phyloP scores from a whole-genome alignment of 164 flowering plant species.

The Dillenia turbinata region DNA sequence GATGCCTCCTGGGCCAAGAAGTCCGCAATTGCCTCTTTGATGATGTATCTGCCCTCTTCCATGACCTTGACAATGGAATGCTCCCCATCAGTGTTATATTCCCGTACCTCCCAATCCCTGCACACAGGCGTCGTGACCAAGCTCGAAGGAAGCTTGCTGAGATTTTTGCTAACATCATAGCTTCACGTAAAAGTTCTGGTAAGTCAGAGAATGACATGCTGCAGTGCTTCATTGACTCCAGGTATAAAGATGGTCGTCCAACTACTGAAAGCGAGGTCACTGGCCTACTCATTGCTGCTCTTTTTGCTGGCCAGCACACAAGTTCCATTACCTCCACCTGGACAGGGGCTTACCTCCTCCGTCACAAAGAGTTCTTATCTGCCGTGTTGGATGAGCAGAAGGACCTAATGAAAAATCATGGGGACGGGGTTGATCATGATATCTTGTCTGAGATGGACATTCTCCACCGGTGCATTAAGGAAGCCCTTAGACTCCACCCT shows the following conservation, averaged over 20 bases:
- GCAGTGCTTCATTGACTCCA: constrained; percentile 90
- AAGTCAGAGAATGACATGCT: constrained; percentile 80
- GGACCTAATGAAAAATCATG: constrained; percentile 56
- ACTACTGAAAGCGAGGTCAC: constrained; percentile 87
- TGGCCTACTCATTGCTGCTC: constrained; percentile 97
- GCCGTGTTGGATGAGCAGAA: constrained; percentile 78
- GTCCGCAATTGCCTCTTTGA: constrained; percentile 89
- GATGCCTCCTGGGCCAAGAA: constrained; percentile 90
- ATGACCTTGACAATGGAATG: constrained; percentile 97
- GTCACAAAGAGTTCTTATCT: constrained; percentile 48
- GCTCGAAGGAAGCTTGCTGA: constrained; percentile 81
- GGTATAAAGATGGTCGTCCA: constrained; percentile 89
- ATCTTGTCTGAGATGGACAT: constrained; percentile 88
- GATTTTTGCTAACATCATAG: constrained; percentile 68
- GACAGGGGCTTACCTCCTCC: constrained; percentile 92
- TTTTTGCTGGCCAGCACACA: constrained; percentile 98
- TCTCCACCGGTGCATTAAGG: constrained; percentile 79
- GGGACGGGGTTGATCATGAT: constrained; percentile 78
- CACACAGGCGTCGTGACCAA: constrained; percentile 81
- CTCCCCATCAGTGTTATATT: constrained; percentile 90
- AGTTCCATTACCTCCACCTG: constrained; percentile 93
- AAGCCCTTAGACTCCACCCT: constrained; percentile 94
- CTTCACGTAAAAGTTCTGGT: constrained; percentile 57
- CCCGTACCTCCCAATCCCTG: constrained; percentile 92
- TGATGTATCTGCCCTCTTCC: constrained; percentile 92